Base-by-base conservation (phyloP, 1,284 basidiomycete genomes). In the Trichosporon ovoides region DNA sequence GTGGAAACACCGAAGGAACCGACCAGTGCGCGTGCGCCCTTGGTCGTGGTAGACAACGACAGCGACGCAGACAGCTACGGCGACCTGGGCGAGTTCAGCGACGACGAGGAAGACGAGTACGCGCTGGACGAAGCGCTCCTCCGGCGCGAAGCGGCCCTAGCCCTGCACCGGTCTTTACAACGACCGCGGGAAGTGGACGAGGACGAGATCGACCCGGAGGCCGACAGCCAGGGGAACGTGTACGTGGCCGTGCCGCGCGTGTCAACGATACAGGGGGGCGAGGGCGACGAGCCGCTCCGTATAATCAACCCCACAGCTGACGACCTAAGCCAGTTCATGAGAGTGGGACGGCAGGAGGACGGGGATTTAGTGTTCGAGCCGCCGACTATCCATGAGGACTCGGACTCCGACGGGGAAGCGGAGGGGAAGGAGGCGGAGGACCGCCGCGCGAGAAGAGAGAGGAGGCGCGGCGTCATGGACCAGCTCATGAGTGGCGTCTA, bases 361-460 rank as follows among this genome's bases (percentile, higher is more conserved):
- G 76, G 76, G 35, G 71, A 74, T 61, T 57, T 77, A 10, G 68
- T 77, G n/a, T 61, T 76, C 14, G 76, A 74, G 19, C 71, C 66
- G 16, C 64, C 60, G 14, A 37, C 60, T 2, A 53, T 64, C 9
- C 34, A 58, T 34, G 55, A 53, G 7, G 58, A 53, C 22, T 50
- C 37, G 24, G 60, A 66, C 22, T 49, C 24, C 13, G 66, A 66
- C 0, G 73, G 69, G 16, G 73, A 74, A 57, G 40, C 22, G 19
- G 10, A 4, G 22, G 64, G 65, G 48, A 64, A 61, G 18, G 63
- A 64, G 22, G 67, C 65, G 7, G 66, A 66, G 22, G 68, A 68
- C 9, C 56, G 64, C 11, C 35, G 58, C 19, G 52, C 28, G n/a
- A 54, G 61, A 33, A 35, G 60, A 9, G 35, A 36, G 19, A 34